Evolutionary conservation across 1,139 yeast species (phyloP).

Genomic region (Meyerozyma carpophila): DNA sequence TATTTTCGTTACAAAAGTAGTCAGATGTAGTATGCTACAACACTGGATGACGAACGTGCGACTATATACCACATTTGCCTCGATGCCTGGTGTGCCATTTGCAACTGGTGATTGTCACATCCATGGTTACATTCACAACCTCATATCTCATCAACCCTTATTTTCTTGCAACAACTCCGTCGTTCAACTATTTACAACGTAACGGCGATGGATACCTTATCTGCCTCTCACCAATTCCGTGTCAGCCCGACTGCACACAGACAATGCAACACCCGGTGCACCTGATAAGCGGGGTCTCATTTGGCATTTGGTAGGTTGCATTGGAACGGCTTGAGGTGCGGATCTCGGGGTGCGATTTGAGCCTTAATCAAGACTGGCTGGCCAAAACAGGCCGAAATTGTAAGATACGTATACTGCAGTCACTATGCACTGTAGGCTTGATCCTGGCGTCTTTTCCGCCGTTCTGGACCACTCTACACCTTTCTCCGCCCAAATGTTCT

Average conservation of each 20-base stretch:
- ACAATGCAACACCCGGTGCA: slow-evolving; percentile 1
- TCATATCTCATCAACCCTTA: too few relatives aligned
- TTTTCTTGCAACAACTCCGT: too few relatives aligned
- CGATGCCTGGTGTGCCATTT: too few relatives aligned
- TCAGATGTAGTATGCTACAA: too few relatives aligned
- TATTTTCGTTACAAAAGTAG: too few relatives aligned
- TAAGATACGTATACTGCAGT: too few relatives aligned
- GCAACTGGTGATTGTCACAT: too few relatives aligned
- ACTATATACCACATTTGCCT: too few relatives aligned
- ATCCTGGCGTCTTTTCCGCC: neutral
- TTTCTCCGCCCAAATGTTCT: neutral
- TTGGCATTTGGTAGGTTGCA: neutral
- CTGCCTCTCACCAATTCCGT: neutral
- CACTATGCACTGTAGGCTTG: too few relatives aligned
- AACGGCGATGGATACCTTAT: neutral
- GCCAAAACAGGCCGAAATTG: neutral
- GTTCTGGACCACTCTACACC: neutral
- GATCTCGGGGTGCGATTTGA: neutral
- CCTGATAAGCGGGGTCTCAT: slow-evolving; percentile 1
- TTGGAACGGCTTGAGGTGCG: neutral
- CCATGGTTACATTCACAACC: too few relatives aligned
- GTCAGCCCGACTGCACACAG: neutral
- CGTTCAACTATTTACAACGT: too few relatives aligned
- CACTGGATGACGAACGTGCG: too few relatives aligned
- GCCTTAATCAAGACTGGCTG: neutral